These are phyloP conservation scores for Lichtheimia hyalospora DNA, from an alignment of 371 early-diverging fungal genomes.

Conservation along the genomic window DNA sequence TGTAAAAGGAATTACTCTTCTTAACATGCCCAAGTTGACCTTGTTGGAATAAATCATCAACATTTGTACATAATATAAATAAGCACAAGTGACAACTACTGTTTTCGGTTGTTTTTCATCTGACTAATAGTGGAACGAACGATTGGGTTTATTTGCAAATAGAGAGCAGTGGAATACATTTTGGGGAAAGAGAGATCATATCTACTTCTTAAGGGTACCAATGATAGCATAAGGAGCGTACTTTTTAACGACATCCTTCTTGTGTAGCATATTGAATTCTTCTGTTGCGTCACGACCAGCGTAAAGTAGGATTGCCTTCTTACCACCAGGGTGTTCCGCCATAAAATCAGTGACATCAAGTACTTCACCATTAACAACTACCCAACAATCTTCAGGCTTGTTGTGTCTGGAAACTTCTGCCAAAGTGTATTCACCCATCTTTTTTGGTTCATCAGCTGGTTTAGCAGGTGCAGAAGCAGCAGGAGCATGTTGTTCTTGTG, in stretches of 20 bases:
- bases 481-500: constrained; percentile 24
- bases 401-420: constrained; percentile 88
- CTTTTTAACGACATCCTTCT: constrained; percentile 83
- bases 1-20: constrained; percentile 54
- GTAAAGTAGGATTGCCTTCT: constrained; percentile 83
- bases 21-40: constrained; percentile 32
- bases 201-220: constrained; percentile 63
- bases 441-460: constrained; percentile 33
- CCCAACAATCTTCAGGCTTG: constrained; percentile 92
- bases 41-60: constrained; percentile 25
- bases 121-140: constrained; percentile 1
- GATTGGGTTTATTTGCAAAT: constrained; percentile 3
- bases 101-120: too few species aligned
- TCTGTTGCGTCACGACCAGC: constrained; percentile 87
- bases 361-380: constrained; percentile 89
- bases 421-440: constrained; percentile 51
- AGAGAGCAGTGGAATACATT: background rate
- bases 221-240: constrained; percentile 84
- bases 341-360: constrained; percentile 92
- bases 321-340: constrained; percentile 84
- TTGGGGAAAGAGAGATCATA: background rate
- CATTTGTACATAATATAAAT: background rate
- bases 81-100: background rate
- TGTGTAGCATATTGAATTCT: constrained; percentile 93
- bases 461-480: constrained; percentile 33